phyloP scores from a whole-genome alignment of 768 basidiomycete species.

The Amanita exitialis region DNA sequence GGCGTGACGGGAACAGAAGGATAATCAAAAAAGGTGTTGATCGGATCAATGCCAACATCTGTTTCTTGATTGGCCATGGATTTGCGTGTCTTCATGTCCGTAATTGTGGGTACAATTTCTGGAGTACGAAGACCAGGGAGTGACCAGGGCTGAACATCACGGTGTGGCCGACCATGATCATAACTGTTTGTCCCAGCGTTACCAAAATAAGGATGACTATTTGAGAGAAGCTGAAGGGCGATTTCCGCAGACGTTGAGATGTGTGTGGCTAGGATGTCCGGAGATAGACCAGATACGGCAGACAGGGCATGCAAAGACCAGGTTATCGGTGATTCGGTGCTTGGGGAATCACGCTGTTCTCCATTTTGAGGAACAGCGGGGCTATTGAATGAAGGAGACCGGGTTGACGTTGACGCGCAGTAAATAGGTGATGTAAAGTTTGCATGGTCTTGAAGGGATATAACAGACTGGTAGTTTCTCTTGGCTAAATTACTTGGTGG shows the following conservation, averaged over 20 bases:
- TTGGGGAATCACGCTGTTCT: not conserved
- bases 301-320: constrained; percentile 9
- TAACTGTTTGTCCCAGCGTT: not conserved
- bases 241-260: constrained; percentile 20
- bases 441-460: not conserved
- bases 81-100: constrained; percentile 11
- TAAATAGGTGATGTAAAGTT: not conserved
- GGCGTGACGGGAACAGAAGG: not conserved
- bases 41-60: constrained; percentile 20
- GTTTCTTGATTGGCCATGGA: constrained; percentile 11
- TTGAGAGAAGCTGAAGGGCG: constrained; percentile 4
- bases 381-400: not conserved
- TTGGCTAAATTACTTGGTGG: not conserved
- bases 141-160: not conserved
- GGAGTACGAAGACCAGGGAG: not conserved
- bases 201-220: not conserved
- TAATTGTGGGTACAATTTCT: constrained; percentile 4
- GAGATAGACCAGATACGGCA: constrained; percentile 23
- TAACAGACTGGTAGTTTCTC: not conserved
- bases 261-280: constrained; percentile 22
- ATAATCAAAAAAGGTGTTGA: constrained; percentile 18
- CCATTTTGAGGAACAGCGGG: not conserved
- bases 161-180: not conserved
- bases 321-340: not conserved
- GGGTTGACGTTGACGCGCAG: not conserved